A percentile compares a stretch with the other conserved stretches of the same genome.
Conservation (phyloP, 805 yeast genomes). For the Saccharomycopsis microspora region DNA sequence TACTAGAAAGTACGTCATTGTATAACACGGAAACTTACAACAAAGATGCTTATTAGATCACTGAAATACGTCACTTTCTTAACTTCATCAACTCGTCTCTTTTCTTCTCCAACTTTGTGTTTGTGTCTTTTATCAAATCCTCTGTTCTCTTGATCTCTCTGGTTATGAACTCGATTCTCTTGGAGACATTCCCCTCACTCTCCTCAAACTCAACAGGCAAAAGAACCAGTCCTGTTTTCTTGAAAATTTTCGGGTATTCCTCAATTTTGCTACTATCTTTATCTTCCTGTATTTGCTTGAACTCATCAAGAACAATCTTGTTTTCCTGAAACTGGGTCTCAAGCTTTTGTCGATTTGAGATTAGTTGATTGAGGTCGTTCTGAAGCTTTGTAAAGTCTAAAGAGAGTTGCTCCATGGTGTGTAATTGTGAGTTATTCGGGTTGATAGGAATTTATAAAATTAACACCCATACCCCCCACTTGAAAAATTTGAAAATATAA, state of each 20-base stretch:
- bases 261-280: slow-evolving; percentile 17
- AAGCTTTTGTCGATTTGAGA: slow-evolving; percentile 69
- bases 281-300: slow-evolving; percentile 26
- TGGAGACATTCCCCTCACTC: slow-evolving; percentile 74
- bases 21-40: neutral
- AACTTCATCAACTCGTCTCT: slow-evolving; percentile 43
- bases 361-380: slow-evolving; percentile 27
- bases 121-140: slow-evolving; percentile 46
- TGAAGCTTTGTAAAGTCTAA: slow-evolving; percentile 11
- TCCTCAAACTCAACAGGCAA: slow-evolving; percentile 81
- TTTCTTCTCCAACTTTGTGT: slow-evolving; percentile 42
- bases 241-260: slow-evolving; percentile 69
- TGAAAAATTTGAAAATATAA: too few relatives aligned
- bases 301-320: slow-evolving; percentile 77
- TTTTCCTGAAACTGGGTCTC: slow-evolving; percentile 95
- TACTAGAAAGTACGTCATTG: neutral
- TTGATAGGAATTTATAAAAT: too few relatives aligned
- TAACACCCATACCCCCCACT: too few relatives aligned
- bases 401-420: slow-evolving; percentile 8
- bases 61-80: slow-evolving; percentile 22
- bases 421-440: too few relatives aligned
- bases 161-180: slow-evolving; percentile 80
- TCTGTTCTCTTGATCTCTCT: slow-evolving; percentile 75
- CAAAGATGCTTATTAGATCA: neutral
- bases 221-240: slow-evolving; percentile 84